Evolutionary conservation across 2,329 filamentous ascomycete genomes (phyloP), one percentile per base, ranked within the genome.

Genomic region (Didymella segeticola): DNA sequence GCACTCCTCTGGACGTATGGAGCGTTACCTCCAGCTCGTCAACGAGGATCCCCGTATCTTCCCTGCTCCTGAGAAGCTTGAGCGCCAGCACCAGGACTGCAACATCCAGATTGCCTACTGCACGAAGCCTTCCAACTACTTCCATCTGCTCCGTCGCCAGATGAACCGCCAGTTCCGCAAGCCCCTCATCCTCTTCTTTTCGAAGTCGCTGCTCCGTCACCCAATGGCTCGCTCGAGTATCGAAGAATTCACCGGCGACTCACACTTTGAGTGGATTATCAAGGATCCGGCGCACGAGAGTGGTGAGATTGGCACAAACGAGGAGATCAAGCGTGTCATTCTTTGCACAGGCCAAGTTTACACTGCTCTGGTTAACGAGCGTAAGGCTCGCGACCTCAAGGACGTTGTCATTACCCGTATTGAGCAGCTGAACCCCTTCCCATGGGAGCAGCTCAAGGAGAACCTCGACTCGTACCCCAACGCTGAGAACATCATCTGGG

Each of bases 81-180:
- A 96, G 49, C 91, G 95, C 66, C 95, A 98, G 79, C 95, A 99
- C 82, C 95, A 99, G 81, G 95, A 99, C 80, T 96, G 92, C 84
- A 99, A 99, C 82, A 96, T 99, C 87, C 95, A 99, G 81, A 89
- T 99, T 75, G 92, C 88, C 50, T 96, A 95, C 83, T 93, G 96
- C 86, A 99, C 95, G n/a, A 90, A 89, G 39, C 95, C 95, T 23
- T 85, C 93, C 62, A 99, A 99, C 79, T 78, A 96, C 75, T 99
- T 99, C 88, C 95, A 99, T 79, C 88, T 95, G 64, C 85, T 99
- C 61, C 90, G 95, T 75, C 87, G 95, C 78, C 95, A 99, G 81
- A 96, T 99, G 88, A 93, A 98, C 84, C 87, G 95, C 71, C 93
- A 99, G 75, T 99, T 99, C 89, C 88, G 95, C 80, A 99, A 99